Evolutionary conservation across 495 filamentous ascomycete genomes (phyloP).

Genomic region (Parachaetomium inaequale): DNA sequence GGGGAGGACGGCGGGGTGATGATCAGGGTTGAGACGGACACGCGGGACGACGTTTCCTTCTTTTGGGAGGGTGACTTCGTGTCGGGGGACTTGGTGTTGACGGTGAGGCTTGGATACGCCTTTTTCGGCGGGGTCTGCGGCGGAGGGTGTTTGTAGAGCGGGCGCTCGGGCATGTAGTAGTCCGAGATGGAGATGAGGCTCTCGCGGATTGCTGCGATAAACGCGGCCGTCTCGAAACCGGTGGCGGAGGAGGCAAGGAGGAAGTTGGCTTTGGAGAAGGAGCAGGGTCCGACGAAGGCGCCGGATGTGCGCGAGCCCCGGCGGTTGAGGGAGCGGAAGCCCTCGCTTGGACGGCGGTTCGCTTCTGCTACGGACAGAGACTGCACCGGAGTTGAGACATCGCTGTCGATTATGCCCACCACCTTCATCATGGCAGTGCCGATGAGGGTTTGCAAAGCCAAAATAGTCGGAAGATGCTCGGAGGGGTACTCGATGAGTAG

Average conservation of each 20-base stretch:
- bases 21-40: conserved; percentile 11
- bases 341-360: conserved; percentile 15
- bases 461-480: conserved; percentile 43
- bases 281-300: conserved; percentile 19
- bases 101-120: background rate
- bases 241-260: conserved; percentile 40
- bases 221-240: conserved; percentile 37
- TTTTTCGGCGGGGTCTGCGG: background rate
- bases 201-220: conserved; percentile 41
- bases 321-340: conserved; percentile 9
- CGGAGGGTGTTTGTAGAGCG: background rate
- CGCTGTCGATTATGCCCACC: conserved; percentile 40
- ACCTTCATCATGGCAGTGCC: conserved; percentile 43
- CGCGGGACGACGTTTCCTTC: background rate
- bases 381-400: conserved; percentile 15
- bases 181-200: conserved; percentile 36
- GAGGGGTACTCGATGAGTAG: conserved; percentile 47
- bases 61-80: background rate
- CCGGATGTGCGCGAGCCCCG: conserved; percentile 6
- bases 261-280: conserved; percentile 42
- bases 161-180: conserved; percentile 36
- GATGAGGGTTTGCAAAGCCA: conserved; percentile 43
- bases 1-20: conserved; percentile 22
- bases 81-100: background rate
- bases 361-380: conserved; percentile 8